These are phyloP conservation scores for Graphium sp. DNA, from an alignment of 2,329 filamentous ascomycete genomes.

Conservation along the genomic window DNA sequence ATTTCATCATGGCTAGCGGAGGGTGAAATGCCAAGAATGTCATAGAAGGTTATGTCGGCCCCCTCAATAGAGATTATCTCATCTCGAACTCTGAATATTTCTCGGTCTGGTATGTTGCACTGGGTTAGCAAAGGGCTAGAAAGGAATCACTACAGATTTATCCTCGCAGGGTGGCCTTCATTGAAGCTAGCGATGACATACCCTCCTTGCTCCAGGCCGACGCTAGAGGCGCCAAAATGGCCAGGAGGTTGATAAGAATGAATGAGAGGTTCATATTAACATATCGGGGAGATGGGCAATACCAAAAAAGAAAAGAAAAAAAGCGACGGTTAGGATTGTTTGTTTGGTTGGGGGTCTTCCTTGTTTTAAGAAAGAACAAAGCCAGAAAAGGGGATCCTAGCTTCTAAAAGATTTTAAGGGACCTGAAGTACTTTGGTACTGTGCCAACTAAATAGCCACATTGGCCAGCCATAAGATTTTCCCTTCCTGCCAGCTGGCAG, in stretches of 20 bases:
- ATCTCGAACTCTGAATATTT: constrained; percentile 91
- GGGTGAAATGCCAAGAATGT: constrained; percentile 65
- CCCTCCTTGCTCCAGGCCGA: constrained; percentile 80
- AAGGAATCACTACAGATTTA: background rate
- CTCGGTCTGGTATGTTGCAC: constrained; percentile 49
- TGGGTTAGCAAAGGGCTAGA: background rate
- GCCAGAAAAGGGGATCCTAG: background rate
- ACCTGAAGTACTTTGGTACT: background rate
- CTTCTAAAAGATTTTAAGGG: background rate
- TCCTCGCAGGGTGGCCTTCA: too few species aligned
- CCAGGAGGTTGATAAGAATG: constrained; percentile 51
- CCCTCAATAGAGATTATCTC: constrained; percentile 69
- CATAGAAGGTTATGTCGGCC: constrained; percentile 76
- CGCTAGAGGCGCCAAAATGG: constrained; percentile 47
- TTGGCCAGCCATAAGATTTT: too few species aligned
- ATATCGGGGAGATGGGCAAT: constrained; percentile 10
- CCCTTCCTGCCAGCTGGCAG: too few species aligned
- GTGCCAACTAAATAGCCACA: too few species aligned
- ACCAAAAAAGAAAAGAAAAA: too few species aligned
- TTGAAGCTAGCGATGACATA: constrained; percentile 17
- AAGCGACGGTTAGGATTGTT: too few species aligned
- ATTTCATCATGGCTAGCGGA: constrained; percentile 72
- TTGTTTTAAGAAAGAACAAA: constrained; percentile 1
- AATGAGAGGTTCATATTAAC: constrained; percentile 55
- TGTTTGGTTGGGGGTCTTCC: too few species aligned